These are phyloP conservation scores for Phytopythium aichiense DNA, from an alignment of 352 stramenopile species.

Conservation along the genomic window DNA sequence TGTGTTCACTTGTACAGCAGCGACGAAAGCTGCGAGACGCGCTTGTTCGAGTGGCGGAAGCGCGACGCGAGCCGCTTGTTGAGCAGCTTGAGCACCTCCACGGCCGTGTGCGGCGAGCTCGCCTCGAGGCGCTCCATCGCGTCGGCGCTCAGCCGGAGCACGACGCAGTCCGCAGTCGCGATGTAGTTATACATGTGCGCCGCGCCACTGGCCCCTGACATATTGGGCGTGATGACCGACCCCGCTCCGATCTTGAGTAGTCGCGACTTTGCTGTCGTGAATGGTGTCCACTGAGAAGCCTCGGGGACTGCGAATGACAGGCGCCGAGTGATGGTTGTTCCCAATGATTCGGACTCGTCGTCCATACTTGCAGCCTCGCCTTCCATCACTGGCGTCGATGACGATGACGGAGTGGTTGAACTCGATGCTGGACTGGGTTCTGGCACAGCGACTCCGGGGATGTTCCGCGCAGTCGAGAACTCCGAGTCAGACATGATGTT, in stretches of 20 bases:
- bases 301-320: slow-evolving; percentile 40
- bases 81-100: slow-evolving; percentile 72
- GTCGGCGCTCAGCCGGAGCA: slow-evolving; percentile 51
- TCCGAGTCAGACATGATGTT: slow-evolving; percentile 70
- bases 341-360: not conserved
- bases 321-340: not conserved
- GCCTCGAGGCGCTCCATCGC: slow-evolving; percentile 57
- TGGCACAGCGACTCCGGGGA: slow-evolving; percentile 41
- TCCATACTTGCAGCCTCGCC: not conserved
- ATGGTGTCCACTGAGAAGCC: slow-evolving; percentile 57
- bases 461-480: slow-evolving; percentile 49
- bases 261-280: slow-evolving; percentile 53
- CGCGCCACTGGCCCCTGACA: slow-evolving; percentile 15
- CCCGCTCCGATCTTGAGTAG: slow-evolving; percentile 73
- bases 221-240: slow-evolving; percentile 65
- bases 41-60: slow-evolving; percentile 71
- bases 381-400: not conserved
- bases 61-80: slow-evolving; percentile 53
- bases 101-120: slow-evolving; percentile 55
- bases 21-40: slow-evolving; percentile 71
- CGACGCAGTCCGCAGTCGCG: slow-evolving; percentile 56
- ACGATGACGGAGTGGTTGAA: slow-evolving; percentile 2
- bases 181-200: slow-evolving; percentile 57
- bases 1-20: slow-evolving; percentile 60
- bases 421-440: not conserved